These are phyloP conservation scores for Saturnispora halmiae DNA, from an alignment of 805 yeast genomes.

Conservation along the genomic window DNA sequence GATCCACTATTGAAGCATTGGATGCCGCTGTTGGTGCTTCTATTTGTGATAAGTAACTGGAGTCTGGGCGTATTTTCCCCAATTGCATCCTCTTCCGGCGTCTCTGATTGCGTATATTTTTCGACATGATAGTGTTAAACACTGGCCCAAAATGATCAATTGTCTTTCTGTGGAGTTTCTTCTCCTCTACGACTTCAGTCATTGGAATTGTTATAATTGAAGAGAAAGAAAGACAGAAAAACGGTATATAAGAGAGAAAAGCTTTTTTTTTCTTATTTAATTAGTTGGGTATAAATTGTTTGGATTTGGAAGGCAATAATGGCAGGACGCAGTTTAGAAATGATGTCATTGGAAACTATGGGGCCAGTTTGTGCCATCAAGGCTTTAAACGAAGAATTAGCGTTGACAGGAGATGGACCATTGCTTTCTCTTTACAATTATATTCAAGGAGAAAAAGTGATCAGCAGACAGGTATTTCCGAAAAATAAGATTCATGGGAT, in stretches of 20 bases:
- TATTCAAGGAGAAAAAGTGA: constrained; percentile 26
- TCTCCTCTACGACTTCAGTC: constrained; percentile 10
- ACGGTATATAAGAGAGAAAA: no score
- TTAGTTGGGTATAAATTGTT: no score
- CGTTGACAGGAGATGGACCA: constrained; percentile 69
- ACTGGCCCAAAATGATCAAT: constrained; percentile 71
- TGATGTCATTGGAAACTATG: constrained; percentile 29
- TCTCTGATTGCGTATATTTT: constrained; percentile 35
- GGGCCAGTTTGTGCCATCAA: constrained; percentile 69
- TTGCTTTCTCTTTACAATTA: constrained; percentile 45
- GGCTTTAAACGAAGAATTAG: constrained; percentile 27
- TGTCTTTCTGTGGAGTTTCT: constrained; percentile 45
- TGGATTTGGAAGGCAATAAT: not conserved
- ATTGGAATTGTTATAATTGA: constrained; percentile 4
- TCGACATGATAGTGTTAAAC: constrained; percentile 52
- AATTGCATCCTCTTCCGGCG: constrained; percentile 27
- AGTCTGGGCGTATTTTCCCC: constrained; percentile 58
- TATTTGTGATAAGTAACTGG: constrained; percentile 52
- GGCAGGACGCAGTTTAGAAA: not conserved
- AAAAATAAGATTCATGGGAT: constrained; percentile 82
- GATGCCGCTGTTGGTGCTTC: constrained; percentile 50
- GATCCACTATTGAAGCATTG: constrained; percentile 44
- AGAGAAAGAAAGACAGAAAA: not conserved
- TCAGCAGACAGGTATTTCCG: constrained; percentile 41
- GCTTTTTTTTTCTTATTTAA: not conserved